Conservation (phyloP, 176 grass and related monocot species). For the Neostapfia colusana region DNA sequence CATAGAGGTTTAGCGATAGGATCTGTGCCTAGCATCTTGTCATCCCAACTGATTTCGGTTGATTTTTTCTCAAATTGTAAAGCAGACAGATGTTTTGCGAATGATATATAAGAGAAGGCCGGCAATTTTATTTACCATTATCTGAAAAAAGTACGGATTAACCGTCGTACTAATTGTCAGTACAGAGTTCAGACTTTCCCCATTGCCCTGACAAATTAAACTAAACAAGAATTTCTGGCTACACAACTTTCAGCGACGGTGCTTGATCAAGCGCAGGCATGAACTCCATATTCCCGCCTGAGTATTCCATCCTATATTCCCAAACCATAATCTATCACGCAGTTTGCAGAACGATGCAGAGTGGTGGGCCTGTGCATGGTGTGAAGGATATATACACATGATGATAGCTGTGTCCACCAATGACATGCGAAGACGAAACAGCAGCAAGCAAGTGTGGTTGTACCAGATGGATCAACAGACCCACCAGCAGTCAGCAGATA, state of each 20-base stretch:
- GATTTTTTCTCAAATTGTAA: too few species aligned
- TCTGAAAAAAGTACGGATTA: too few species aligned
- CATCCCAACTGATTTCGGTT: too few species aligned
- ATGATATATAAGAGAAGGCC: too few species aligned
- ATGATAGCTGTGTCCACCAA: conserved; percentile 13
- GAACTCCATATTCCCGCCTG: background rate
- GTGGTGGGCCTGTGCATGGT: background rate
- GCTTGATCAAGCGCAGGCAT: background rate
- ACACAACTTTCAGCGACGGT: background rate
- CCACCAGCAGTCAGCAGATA: conserved; percentile 21
- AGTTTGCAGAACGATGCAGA: conserved; percentile 10
- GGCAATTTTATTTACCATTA: too few species aligned
- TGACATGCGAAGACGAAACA: background rate
- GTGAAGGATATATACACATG: background rate
- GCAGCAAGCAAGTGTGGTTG: conserved; percentile 10
- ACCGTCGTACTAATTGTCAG: too few species aligned
- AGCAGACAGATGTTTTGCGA: too few species aligned
- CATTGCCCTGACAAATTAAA: background rate
- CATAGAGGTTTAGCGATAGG: too few species aligned
- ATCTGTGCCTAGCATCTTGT: too few species aligned
- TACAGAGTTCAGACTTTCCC: too few species aligned
- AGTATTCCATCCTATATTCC: background rate
- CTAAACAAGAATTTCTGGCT: background rate
- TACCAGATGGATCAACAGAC: conserved; percentile 18
- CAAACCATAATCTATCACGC: conserved; percentile 8